Base-by-base conservation (phyloP, 75 land plant species). In the Pseudotsuga menziesii region DNA sequence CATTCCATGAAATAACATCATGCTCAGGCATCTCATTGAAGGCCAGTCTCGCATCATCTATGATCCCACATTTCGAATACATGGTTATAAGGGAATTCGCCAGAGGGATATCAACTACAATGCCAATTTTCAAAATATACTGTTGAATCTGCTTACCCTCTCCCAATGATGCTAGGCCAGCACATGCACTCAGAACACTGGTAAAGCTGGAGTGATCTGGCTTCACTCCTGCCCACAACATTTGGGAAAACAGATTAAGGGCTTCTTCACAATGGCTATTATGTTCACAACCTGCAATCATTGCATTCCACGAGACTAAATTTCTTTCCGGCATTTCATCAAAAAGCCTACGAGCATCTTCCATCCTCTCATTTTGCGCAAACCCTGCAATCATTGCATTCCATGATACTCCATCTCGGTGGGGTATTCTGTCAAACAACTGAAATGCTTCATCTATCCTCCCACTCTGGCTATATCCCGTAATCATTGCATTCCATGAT, bases 21-120 rank as follows among this genome's bases (percentile, higher is more conserved):
- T 74, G 83, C 27, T 85, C 71, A 79, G 77, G 79, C 82, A 85
- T 85, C n/a, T n/a, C 23, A 17, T 81, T 32, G 57, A 88, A 88
- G 32, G 56, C 79, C 32, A 57, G 14, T 25, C 22, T 32, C 52
- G 89, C 84, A 15, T 85, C 82, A 1, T 27, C 58, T 23, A 85
- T 72, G 22, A 54, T 79, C 58, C 88, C 88, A 27, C 78, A 72
- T 52, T 75, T 81, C 23, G 86, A 81, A 69, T 92, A 90, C 92
- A 92, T 83, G 36, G 72, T 80, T 52, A 92, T 70, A 61, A 92
- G 83, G 23, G 90, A 75, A 74, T 90, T 92, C 52, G 83, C 74
- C 27, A 90, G 72, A 64, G 86, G 80, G 36, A 82, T 76, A 61
- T 80, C 78, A 17, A 73, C 61, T 19, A 77, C 76, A 44, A 87